phyloP scores from a whole-genome alignment of 352 stramenopile species.

The Lagenidium giganteum region DNA sequence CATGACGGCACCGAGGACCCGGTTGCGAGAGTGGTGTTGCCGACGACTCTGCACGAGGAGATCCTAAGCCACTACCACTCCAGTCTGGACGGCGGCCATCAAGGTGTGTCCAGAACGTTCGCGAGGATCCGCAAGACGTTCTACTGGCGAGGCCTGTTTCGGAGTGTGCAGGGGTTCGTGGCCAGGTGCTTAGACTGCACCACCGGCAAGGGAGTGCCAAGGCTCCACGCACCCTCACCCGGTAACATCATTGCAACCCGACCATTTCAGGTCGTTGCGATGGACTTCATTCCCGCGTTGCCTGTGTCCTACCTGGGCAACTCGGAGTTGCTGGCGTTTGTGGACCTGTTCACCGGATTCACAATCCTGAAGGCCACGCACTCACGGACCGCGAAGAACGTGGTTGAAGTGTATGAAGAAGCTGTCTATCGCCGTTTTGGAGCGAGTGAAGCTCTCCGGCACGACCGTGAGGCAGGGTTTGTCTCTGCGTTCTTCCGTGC shows the following conservation, averaged over 20 bases:
- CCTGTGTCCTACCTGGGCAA: not conserved
- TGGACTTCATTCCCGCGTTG: not conserved
- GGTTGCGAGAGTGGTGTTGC: too few relatives aligned
- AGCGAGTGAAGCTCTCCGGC: slow-evolving; percentile 9
- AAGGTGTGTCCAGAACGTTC: slow-evolving; percentile 12
- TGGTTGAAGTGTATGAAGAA: not conserved
- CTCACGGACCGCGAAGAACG: not conserved
- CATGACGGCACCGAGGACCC: too few relatives aligned
- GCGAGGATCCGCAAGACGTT: slow-evolving; percentile 1
- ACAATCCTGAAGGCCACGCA: not conserved
- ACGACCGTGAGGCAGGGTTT: slow-evolving; percentile 11
- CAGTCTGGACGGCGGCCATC: slow-evolving; percentile 16
- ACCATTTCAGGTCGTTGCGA: slow-evolving; percentile 1
- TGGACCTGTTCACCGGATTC: not conserved
- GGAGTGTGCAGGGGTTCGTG: slow-evolving; percentile 6
- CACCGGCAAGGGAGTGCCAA: slow-evolving; percentile 9
- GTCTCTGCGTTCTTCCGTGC: slow-evolving; percentile 9
- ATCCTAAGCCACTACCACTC: slow-evolving; percentile 16
- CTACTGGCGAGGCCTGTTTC: slow-evolving; percentile 12
- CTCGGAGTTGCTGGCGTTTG: not conserved
- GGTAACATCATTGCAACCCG: slow-evolving; percentile 4
- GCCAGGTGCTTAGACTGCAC: slow-evolving; percentile 12
- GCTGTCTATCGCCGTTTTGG: slow-evolving; percentile 12
- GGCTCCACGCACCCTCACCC: not conserved
- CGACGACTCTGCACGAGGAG: slow-evolving; percentile 9